These are phyloP conservation scores for Saccharomyces eubayanus DNA, from an alignment of 805 yeast genomes.

Conservation along the genomic window DNA sequence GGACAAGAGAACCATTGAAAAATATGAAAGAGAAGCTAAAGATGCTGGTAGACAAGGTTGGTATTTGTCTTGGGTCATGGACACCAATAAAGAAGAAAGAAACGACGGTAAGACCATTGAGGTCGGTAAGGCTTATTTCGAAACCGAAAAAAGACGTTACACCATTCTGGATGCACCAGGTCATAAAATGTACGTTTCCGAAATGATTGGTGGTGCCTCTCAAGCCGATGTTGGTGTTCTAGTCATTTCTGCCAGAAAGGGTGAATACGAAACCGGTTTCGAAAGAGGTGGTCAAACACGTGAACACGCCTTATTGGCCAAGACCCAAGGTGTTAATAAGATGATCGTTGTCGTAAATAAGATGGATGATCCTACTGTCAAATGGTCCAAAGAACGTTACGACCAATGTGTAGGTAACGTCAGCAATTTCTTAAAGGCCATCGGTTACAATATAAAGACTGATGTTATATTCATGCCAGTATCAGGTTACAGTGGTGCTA, in stretches of 20 bases:
- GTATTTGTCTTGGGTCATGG: slow-evolving; percentile 99
- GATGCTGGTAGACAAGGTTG: slow-evolving; percentile 99
- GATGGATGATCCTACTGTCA: slow-evolving; percentile 97
- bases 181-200: slow-evolving; percentile 96
- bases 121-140: slow-evolving; percentile 96
- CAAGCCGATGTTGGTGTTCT: slow-evolving; percentile 98
- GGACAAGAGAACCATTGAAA: slow-evolving; percentile 96
- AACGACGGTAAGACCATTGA: slow-evolving; percentile 98
- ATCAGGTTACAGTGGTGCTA: slow-evolving; percentile 96
- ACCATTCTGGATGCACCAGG: slow-evolving; percentile 99
- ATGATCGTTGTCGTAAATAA: slow-evolving; percentile 90
- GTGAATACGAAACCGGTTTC: slow-evolving; percentile 98
- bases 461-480: slow-evolving; percentile 94
- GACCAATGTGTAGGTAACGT: slow-evolving; percentile 89
- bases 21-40: slow-evolving; percentile 95
- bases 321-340: slow-evolving; percentile 96
- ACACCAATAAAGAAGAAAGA: slow-evolving; percentile 97
- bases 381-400: slow-evolving; percentile 93
- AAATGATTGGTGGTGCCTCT: slow-evolving; percentile 99
- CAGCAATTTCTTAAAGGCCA: slow-evolving; percentile 67
- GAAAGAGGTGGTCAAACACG: slow-evolving; percentile 99
- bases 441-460: slow-evolving; percentile 78
- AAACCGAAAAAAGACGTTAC: slow-evolving; percentile 95
- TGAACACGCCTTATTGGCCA: slow-evolving; percentile 94
- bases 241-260: slow-evolving; percentile 96